These are phyloP conservation scores for Nothophytophthora sp. DNA, from an alignment of 352 stramenopile genomes.

Conservation along the genomic window DNA sequence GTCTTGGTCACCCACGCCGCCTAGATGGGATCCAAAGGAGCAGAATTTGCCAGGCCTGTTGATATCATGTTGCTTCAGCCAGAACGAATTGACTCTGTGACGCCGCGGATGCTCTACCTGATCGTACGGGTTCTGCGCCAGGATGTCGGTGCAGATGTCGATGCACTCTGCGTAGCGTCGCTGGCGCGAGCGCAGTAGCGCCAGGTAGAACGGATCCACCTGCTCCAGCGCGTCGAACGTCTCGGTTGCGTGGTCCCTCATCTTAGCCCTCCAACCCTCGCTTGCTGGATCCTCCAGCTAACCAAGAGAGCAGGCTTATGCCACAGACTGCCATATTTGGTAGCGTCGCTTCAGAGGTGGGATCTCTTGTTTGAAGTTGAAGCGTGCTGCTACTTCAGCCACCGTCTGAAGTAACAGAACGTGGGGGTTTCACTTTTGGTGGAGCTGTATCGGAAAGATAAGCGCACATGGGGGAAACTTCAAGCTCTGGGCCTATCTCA, in stretches of 20 bases:
- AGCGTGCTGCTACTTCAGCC: no score
- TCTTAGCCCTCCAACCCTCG: constrained; percentile 5
- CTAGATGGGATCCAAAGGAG: constrained; percentile 16
- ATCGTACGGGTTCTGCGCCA: constrained; percentile 87
- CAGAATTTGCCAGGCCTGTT: background rate
- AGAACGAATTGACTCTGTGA: no score
- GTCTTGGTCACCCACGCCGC: constrained; percentile 92
- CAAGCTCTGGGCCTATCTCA: no score
- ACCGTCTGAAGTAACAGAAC: no score
- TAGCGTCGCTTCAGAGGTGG: no score
- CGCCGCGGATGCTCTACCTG: no score
- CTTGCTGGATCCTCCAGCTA: constrained; percentile 2
- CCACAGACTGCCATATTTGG: background rate
- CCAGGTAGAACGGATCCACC: constrained; percentile 91
- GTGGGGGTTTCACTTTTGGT: no score
- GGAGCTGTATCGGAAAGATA: no score
- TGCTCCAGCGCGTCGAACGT: constrained; percentile 53
- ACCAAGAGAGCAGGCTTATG: background rate
- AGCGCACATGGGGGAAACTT: no score
- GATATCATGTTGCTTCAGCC: background rate
- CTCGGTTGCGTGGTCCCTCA: constrained; percentile 13
- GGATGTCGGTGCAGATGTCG: constrained; percentile 82
- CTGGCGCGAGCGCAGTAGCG: constrained; percentile 73
- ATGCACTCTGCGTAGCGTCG: constrained; percentile 82
- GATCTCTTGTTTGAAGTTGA: no score